Evolutionary conservation across 2,329 filamentous ascomycete genomes (phyloP).

Genomic region (Cladophialophora bantiana): DNA sequence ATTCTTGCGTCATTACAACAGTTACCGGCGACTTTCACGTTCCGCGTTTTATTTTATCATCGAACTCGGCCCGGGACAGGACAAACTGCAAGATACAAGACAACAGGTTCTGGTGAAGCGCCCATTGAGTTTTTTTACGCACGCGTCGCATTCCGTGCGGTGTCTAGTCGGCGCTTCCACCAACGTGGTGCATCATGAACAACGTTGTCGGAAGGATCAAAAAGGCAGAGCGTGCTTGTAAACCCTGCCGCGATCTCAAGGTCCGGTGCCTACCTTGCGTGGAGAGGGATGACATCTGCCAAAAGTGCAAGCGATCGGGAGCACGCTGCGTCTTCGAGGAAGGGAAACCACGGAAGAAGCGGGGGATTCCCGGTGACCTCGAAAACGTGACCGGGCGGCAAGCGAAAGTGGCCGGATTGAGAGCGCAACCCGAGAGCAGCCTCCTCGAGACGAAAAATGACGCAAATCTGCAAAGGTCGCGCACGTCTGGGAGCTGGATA

Average conservation of each 20-base stretch:
- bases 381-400: conserved; percentile 6
- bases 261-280: conserved; percentile 14
- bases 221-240: conserved; percentile 17
- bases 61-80: no score
- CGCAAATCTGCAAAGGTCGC: not conserved
- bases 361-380: conserved; percentile 3
- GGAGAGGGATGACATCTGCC: conserved; percentile 19
- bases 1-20: no score
- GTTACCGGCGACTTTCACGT: no score
- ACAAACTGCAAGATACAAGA: no score
- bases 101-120: no score
- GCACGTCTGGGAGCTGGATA: no score
- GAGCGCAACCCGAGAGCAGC: conserved; percentile 7
- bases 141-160: not conserved
- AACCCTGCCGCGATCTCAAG: conserved; percentile 17
- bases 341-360: conserved; percentile 13
- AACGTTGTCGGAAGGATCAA: not conserved
- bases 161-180: not conserved
- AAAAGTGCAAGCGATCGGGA: conserved; percentile 19
- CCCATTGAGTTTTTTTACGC: not conserved
- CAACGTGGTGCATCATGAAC: conserved; percentile 8
- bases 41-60: no score
- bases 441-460: not conserved
- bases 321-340: conserved; percentile 19
- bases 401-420: conserved; percentile 10